Base-by-base conservation (phyloP, 139 green algal species). In the Pseudopediastrum boryanum region DNA sequence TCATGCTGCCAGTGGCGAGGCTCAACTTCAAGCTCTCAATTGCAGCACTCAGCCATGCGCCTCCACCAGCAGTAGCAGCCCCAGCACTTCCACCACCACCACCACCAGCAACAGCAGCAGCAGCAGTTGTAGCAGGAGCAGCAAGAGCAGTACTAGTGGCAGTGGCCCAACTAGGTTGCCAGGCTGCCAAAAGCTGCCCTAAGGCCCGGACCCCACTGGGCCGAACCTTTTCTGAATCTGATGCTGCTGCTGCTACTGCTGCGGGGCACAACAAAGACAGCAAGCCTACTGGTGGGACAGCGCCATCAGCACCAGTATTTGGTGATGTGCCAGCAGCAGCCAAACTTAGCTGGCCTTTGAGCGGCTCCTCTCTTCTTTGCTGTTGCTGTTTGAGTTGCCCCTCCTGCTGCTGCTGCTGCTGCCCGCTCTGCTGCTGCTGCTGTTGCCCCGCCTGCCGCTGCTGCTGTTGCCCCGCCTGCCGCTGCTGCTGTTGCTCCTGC, bases 201-300 rank as follows among this genome's bases (percentile, higher is more conserved):
- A 93, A 13, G 0, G 84, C 89, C 2, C 87, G 78, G 25, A 94
- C 48, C 9, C 85, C 86, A 46, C 88, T 88, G 21, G 86, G 84
- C 2, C 88, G 78, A 2, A 93, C 81, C 59, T 94, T 94, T 31
- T 94, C 90, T 4, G 43, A 71, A 41, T 94, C 90, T 39, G 21
- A 80, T 19, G 85, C 80, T 4, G 80, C 78, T 23, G 80, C 75
- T 27, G 74, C 77, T 3, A 87, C 25, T 23, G 87, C 70, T 5
- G 84, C 77, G 2, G 63, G 52, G 10, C 65, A 79, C 80, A 93
- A 72, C 36, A 65, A 33, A 16, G 50, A 58, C 29, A 89, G 67
- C 73, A 74, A 61, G 10, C 25, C 16, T 13, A 48, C 8, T 23
- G 72, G 31, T 54, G 3, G 48, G 1, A 64, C 27, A 25, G 3